Base-by-base conservation (phyloP, 208 protist species). In the Trypanosoma mega region DNA sequence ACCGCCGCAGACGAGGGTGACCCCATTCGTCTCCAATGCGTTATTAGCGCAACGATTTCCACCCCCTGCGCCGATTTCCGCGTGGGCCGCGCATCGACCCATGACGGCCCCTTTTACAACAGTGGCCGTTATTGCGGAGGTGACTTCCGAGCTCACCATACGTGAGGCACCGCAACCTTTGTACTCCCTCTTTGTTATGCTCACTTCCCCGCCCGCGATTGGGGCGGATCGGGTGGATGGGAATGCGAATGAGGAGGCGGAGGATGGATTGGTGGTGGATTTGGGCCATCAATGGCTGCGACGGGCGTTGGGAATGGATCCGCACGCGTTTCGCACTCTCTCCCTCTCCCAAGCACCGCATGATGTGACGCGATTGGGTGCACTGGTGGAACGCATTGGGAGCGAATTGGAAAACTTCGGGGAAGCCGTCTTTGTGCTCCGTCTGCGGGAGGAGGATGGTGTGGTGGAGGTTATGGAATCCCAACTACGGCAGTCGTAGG, bases 201-300 rank as follows among this genome's bases (percentile, higher is more conserved):
- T 90, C 23, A 63, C 67, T 33, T 57, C 63, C 30, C 73, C 78
- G 9, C 11, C 39, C 12, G 29, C 11, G 0, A 58, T 23, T 51
- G 23, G 26, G 12, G 50, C 34, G 26, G 12, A 24, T 23, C 8
- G 37, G 16, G 27, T 47, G n/a, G 39, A 16, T 26, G 33, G 36
- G 41, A 66, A 66, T 1, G 16, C 18, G 20, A 29, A 11, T 8
- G 26, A 34, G 11, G 65, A 54, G 39, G 36, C 41, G 27, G 66
- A 74, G 39, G 59, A 60, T 16, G 74, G 62, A 41, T 54, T 81
- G 7, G 33, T 71, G 11, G 83, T 87, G 16, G 83, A 90, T 56
- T 58, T 90, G 1, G 83, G 83, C n/a, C 70, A 90, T 47, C 24
- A 52, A 26, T 90, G 83, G 79, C 68, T 90, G 66, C 68, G 33